phyloP scores from a whole-genome alignment of 805 yeast genomes.

The Yarrowia sp. region DNA sequence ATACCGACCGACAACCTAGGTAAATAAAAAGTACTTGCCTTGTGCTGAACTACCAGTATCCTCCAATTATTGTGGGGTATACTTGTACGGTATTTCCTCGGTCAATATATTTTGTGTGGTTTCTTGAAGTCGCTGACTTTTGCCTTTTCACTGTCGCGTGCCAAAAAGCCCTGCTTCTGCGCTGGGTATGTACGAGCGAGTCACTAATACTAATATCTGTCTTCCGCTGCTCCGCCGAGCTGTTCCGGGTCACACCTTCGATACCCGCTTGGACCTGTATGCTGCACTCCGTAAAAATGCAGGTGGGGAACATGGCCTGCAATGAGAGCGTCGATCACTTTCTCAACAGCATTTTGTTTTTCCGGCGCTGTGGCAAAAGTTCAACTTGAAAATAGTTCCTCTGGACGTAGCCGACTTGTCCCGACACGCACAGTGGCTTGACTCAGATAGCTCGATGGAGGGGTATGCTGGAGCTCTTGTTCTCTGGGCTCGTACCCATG shows the following conservation, averaged over 20 bases:
- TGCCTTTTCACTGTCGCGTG: not conserved
- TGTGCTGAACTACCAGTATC: not conserved
- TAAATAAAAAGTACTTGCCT: too few species aligned
- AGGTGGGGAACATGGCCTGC: not conserved
- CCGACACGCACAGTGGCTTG: not conserved
- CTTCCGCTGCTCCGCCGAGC: constrained; percentile 6
- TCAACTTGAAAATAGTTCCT: not conserved
- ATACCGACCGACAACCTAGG: too few species aligned
- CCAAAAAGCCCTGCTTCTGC: not conserved
- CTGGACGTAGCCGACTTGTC: not conserved
- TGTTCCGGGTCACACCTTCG: not conserved
- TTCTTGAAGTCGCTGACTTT: too few species aligned
- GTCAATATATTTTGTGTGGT: too few species aligned
- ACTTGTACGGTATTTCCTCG: too few species aligned
- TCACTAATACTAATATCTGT: not conserved
- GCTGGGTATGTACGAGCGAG: not conserved
- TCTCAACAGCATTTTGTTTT: too few species aligned
- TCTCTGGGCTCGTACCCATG: not conserved
- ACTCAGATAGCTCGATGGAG: too few species aligned
- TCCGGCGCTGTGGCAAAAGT: too few species aligned
- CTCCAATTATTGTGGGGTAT: too few species aligned
- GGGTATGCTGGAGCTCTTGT: not conserved
- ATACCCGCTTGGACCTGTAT: not conserved
- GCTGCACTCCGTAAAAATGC: not conserved
- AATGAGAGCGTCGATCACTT: too few species aligned